Evolutionary conservation across 2,329 filamentous ascomycete genomes (phyloP).

Genomic region (Fusarium succisae): DNA sequence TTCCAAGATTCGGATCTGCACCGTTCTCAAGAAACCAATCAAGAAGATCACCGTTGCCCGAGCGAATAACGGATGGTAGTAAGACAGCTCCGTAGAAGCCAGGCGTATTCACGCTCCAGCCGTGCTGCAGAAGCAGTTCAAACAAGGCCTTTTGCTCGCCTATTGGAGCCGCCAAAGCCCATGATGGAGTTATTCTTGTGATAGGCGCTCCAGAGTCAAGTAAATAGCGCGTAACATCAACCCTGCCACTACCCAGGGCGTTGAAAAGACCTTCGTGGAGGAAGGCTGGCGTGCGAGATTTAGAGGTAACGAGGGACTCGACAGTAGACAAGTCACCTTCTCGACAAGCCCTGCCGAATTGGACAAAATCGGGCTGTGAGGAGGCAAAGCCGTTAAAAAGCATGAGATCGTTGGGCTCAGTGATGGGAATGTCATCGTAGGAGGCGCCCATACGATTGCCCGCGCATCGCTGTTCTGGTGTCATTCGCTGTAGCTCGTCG

Average conservation of each 20-base stretch:
- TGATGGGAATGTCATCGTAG: neutral
- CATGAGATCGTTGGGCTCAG: neutral
- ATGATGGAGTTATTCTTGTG: neutral
- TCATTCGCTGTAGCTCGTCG: neutral
- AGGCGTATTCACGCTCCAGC: conserved; percentile 24
- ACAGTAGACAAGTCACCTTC: conserved; percentile 3
- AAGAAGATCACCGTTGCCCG: conserved; percentile 3
- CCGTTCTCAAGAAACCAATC: conserved; percentile 34
- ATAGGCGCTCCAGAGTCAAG: conserved; percentile 25
- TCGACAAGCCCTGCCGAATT: conserved; percentile 23
- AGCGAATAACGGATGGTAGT: conserved; percentile 8
- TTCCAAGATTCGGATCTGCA: conserved; percentile 33
- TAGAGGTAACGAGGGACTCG: neutral
- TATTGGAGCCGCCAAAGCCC: conserved; percentile 9
- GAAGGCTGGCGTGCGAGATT: neutral
- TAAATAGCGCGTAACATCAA: conserved; percentile 7
- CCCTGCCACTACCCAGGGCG: conserved; percentile 9
- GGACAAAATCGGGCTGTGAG: neutral
- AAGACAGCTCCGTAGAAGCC: conserved; percentile 24
- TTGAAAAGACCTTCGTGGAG: neutral
- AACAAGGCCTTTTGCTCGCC: conserved; percentile 14
- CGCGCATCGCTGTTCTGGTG: neutral
- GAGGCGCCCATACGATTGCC: neutral
- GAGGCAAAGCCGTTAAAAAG: neutral
- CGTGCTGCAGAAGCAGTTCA: conserved; percentile 9